phyloP scores from a whole-genome alignment of 2,329 filamentous ascomycete species.

The Microdochium bolleyi region DNA sequence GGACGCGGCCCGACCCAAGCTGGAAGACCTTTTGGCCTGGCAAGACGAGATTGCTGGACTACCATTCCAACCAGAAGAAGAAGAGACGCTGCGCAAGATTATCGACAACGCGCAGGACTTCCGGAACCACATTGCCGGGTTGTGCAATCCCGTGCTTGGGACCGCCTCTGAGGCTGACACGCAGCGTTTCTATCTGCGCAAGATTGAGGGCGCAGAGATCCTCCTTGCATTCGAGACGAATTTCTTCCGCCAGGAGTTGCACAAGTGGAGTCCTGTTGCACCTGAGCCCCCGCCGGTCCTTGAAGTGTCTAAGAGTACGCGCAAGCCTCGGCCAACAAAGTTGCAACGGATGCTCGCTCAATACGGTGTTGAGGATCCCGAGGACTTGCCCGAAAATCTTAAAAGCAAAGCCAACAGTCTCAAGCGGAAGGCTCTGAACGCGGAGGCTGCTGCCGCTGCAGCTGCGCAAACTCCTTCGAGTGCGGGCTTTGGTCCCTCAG shows the following conservation, averaged over 20 bases:
- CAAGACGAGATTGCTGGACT: constrained; percentile 72
- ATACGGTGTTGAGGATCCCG: constrained; percentile 80
- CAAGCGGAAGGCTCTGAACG: constrained; percentile 62
- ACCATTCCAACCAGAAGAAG: constrained; percentile 94
- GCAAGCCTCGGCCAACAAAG: constrained; percentile 94
- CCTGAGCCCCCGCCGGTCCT: constrained; percentile 78
- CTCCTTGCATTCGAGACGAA: constrained; percentile 91
- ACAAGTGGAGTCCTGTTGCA: constrained; percentile 90
- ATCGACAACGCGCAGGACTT: constrained; percentile 80
- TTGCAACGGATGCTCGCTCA: constrained; percentile 90
- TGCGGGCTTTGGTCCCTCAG: constrained; percentile 10
- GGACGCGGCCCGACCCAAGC: constrained; percentile 88
- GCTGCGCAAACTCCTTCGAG: constrained; percentile 12
- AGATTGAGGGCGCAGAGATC: constrained; percentile 95
- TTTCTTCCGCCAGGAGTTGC: constrained; percentile 89
- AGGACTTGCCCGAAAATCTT: constrained; percentile 78
- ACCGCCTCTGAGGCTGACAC: constrained; percentile 82
- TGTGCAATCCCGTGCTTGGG: constrained; percentile 73
- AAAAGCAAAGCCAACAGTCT: constrained; percentile 69
- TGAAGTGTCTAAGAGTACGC: constrained; percentile 80
- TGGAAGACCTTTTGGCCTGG: constrained; percentile 81
- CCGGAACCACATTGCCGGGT: constrained; percentile 70
- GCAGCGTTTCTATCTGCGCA: constrained; percentile 90
- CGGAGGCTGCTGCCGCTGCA: constrained; percentile 39
- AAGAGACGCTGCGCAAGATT: constrained; percentile 77